A percentile compares a stretch with the other conserved stretches of the same genome.
Evolutionary conservation across 805 yeast genomes (phyloP).

Genomic region (Myxozyma melibiosi): DNA sequence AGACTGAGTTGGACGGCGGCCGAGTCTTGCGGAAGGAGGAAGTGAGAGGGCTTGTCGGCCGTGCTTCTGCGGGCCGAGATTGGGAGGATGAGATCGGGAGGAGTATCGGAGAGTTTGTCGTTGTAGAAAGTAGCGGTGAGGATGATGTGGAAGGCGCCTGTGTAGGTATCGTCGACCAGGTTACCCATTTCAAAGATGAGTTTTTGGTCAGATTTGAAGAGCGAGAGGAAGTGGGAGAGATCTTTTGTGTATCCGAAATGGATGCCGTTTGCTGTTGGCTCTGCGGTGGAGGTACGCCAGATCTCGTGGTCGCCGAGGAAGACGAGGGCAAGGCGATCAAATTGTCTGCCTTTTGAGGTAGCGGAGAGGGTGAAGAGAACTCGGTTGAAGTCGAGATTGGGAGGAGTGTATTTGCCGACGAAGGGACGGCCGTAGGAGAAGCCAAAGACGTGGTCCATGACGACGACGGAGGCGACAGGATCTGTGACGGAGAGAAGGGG

Average conservation of each 20-base stretch:
- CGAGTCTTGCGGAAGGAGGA: constrained; percentile 45
- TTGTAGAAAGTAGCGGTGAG: constrained; percentile 56
- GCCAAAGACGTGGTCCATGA: constrained; percentile 40
- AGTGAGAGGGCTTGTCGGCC: constrained; percentile 34
- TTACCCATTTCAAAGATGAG: constrained; percentile 68
- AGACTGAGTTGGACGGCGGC: constrained; percentile 55
- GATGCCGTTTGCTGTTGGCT: constrained; percentile 59
- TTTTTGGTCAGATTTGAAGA: constrained; percentile 51
- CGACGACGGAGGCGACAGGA: constrained; percentile 23
- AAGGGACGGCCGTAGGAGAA: constrained; percentile 43
- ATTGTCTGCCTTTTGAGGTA: constrained; percentile 43
- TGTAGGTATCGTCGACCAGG: constrained; percentile 50
- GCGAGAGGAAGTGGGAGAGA: constrained; percentile 54
- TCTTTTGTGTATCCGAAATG: constrained; percentile 65
- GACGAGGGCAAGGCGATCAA: constrained; percentile 45
- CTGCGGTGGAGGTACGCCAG: constrained; percentile 86
- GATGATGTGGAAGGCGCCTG: constrained; percentile 61
- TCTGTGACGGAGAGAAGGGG: constrained; percentile 15
- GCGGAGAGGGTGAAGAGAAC: constrained; percentile 43
- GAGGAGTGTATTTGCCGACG: constrained; percentile 40
- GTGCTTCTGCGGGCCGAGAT: constrained; percentile 17
- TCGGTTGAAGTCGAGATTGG: constrained; percentile 41
- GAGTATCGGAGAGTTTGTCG: constrained; percentile 10
- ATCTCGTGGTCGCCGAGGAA: constrained; percentile 57
- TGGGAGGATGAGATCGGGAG: constrained; percentile 20